Conservation (phyloP, 371 early-diverging fungal species). For the Actinomortierella wolfii region DNA sequence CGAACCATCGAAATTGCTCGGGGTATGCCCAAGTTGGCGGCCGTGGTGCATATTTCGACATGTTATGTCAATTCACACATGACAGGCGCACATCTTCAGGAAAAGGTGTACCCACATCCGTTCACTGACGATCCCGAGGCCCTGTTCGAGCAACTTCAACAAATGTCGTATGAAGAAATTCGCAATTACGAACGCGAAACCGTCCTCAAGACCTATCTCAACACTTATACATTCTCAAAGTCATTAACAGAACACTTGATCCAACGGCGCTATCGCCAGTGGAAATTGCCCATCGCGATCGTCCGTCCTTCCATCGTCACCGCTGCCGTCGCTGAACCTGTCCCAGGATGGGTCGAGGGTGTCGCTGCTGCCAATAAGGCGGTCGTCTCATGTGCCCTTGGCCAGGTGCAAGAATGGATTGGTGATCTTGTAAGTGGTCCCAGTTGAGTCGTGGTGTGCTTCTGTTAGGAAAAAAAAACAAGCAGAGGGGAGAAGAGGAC, state of each 20-base stretch:
- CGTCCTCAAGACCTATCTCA: constrained; percentile 52
- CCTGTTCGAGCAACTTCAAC: constrained; percentile 54
- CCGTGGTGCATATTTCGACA: constrained; percentile 59
- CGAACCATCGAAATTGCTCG: constrained; percentile 58
- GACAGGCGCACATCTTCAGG: constrained; percentile 53
- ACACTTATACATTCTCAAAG: constrained; percentile 60
- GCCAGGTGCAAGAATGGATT: constrained; percentile 43
- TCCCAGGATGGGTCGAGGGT: constrained; percentile 74
- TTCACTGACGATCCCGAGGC: constrained; percentile 52
- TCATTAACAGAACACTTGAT: constrained; percentile 61
- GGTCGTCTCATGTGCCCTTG: constrained; percentile 35
- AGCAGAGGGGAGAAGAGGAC: too few species aligned
- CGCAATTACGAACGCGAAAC: constrained; percentile 25
- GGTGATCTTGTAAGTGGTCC: constrained; percentile 26
- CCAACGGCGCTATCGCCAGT: constrained; percentile 49
- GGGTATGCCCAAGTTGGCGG: constrained; percentile 50
- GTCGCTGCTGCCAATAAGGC: constrained; percentile 58
- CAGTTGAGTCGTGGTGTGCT: too few species aligned
- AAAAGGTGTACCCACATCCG: constrained; percentile 52
- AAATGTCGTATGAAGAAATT: constrained; percentile 46
- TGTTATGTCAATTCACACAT: constrained; percentile 52
- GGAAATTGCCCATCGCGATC: constrained; percentile 55
- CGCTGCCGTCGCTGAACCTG: constrained; percentile 56
- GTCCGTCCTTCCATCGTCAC: constrained; percentile 59
- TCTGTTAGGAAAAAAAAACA: too few species aligned